Evolutionary conservation across 23 red algal species (phyloP), one percentile per base, ranked within the genome.

Genomic region (Gracilaria caudata): DNA sequence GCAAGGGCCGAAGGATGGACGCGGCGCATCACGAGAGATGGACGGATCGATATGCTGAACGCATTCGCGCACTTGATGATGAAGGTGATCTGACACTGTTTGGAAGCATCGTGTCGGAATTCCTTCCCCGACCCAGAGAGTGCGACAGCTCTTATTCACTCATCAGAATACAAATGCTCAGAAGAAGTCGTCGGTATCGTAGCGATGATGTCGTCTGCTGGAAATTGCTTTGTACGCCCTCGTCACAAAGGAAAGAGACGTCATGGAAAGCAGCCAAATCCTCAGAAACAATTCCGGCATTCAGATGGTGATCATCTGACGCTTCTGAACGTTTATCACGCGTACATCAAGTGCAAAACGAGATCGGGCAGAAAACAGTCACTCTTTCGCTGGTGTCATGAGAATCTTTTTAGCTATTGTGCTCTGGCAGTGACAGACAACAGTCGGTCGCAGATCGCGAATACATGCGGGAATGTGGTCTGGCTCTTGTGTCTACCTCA

Each of bases 161-260:
- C 97, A 45, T 72, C 75, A 12, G 61, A 87, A 11, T 86, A 80
- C 49, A 66, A 87, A 10, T 95, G 89, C 86, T 85, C 76, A 28
- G 77, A 95, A 36, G 97, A 95, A 39, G 51, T 90, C n/a, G 64
- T 95, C n/a, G 89, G 88, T 55, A 89, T 99, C n/a, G 90, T 92
- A 23, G 93, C 97, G 49, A 99, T 99, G 97, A 71, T 99, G 51
- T 95, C 93, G 3, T 71, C 87, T 14, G 84, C 91, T 10, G 49
- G 73, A 49, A 96, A 93, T 68, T 90, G 94, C 61, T 99, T 95
- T 66, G 33, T 96, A 25, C 89, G 93, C 0, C 28, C 44, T 17
- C 78, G 64, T 21, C 81, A 85, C 17, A 82, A 92, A 38, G 93
- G 88, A 59, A 80, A 78, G 20, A 88, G 58, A 25, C 81, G 68